phyloP scores from a whole-genome alignment of 495 filamentous ascomycete species.

The Friedmanniomyces simplex region DNA sequence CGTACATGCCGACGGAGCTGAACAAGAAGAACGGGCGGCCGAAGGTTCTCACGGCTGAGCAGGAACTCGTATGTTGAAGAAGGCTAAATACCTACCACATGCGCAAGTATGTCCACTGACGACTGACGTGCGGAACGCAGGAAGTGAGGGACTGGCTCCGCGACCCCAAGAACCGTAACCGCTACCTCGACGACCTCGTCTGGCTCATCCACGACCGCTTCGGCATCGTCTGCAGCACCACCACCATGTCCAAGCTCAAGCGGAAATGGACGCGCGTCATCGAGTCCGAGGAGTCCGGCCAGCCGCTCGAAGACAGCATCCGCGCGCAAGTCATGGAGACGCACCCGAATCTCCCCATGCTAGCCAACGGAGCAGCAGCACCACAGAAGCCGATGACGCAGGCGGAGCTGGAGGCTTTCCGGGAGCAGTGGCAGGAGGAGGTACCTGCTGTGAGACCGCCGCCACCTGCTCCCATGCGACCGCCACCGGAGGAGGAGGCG shows the following conservation, averaged over 20 bases:
- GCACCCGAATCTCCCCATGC: constrained; percentile 11
- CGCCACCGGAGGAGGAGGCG: not conserved
- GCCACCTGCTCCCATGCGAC: too few relatives aligned
- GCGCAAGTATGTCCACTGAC: not conserved
- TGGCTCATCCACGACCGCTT: constrained; percentile 22
- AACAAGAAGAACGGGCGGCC: constrained; percentile 23
- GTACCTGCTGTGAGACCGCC: not conserved
- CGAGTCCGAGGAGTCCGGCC: constrained; percentile 16
- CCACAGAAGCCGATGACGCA: not conserved
- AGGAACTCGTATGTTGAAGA: constrained; percentile 17
- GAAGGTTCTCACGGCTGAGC: constrained; percentile 17
- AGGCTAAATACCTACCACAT: not conserved
- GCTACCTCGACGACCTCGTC: constrained; percentile 21
- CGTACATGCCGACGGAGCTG: constrained; percentile 16
- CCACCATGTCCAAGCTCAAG: constrained; percentile 22
- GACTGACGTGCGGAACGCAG: not conserved
- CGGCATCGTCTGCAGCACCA: constrained; percentile 18
- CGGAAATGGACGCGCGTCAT: constrained; percentile 20
- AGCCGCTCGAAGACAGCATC: constrained; percentile 10
- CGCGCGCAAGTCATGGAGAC: constrained; percentile 10
- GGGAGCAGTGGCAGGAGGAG: not conserved
- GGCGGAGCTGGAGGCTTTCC: not conserved
- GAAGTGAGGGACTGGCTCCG: constrained; percentile 20
- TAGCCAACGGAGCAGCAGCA: not conserved
- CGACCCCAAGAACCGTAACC: constrained; percentile 13